A percentile compares a stretch with the other conserved stretches of the same genome.
These are phyloP conservation scores for Lactifluus piperatus DNA, from an alignment of 768 basidiomycete species.

Conservation along the genomic window DNA sequence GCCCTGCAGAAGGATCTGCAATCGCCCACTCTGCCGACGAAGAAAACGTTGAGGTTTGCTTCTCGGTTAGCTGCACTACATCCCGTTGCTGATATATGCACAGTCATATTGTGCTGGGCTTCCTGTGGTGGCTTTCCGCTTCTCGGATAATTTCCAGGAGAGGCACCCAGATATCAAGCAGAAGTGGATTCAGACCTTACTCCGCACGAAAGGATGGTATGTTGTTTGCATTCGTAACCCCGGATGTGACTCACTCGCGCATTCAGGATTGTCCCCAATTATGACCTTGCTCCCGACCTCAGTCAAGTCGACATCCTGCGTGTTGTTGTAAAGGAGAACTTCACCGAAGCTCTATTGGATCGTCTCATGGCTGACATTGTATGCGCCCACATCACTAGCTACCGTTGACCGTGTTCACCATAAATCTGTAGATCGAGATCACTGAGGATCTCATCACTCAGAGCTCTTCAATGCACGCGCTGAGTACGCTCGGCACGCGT, in stretches of 20 bases:
- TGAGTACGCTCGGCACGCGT: conserved; percentile 35
- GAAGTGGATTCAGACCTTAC: conserved; percentile 44
- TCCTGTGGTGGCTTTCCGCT: conserved; percentile 45
- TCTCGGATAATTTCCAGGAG: conserved; percentile 45
- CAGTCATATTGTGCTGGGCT: conserved; percentile 41
- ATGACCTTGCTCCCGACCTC: conserved; percentile 46
- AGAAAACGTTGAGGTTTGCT: conserved; percentile 46
- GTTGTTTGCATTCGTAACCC: not conserved
- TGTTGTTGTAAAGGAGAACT: conserved; percentile 50
- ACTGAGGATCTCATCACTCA: conserved; percentile 47
- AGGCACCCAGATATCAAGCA: conserved; percentile 51
- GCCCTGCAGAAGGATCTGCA: conserved; percentile 23
- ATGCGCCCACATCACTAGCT: conserved; percentile 23
- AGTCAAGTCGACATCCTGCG: conserved; percentile 49
- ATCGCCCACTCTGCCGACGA: conserved; percentile 34
- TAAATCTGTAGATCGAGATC: conserved; percentile 42
- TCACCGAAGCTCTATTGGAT: conserved; percentile 40
- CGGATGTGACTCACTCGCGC: not conserved
- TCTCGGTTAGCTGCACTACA: not conserved
- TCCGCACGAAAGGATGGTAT: conserved; percentile 40
- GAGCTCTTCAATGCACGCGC: conserved; percentile 41
- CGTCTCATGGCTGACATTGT: conserved; percentile 62
- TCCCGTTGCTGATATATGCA: conserved; percentile 3
- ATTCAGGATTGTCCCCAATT: conserved; percentile 48
- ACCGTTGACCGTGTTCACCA: not conserved